Conservation (phyloP, 306 rosid species). For the Vigna unguiculata region DNA sequence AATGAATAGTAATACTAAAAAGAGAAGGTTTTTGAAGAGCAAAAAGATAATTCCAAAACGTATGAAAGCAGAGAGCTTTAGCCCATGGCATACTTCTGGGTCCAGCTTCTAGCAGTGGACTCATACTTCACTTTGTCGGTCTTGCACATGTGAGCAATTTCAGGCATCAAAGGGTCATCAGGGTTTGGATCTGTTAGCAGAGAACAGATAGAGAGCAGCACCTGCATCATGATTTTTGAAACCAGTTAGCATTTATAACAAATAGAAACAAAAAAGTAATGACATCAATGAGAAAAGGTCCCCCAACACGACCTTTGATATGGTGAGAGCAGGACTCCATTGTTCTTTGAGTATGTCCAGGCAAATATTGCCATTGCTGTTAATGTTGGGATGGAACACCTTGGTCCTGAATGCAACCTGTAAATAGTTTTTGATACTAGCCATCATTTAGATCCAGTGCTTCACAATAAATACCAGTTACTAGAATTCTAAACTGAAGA, state of each 20-base stretch:
- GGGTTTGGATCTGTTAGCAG: slow-evolving; percentile 92
- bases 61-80: slow-evolving; percentile 32
- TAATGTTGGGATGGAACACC: slow-evolving; percentile 94
- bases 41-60: slow-evolving; percentile 40
- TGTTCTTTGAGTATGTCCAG: slow-evolving; percentile 95
- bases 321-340: slow-evolving; percentile 99
- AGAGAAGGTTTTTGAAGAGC: slow-evolving; percentile 23
- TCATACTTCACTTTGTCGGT: slow-evolving; percentile 76
- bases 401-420: slow-evolving; percentile 94
- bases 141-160: slow-evolving; percentile 94
- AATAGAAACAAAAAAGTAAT: slow-evolving; percentile 20
- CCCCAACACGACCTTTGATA: slow-evolving; percentile 71
- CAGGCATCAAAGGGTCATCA: slow-evolving; percentile 93
- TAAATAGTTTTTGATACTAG: slow-evolving; percentile 27
- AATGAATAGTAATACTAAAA: slow-evolving; percentile 5
- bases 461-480: neutral
- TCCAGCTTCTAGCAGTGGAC: slow-evolving; percentile 90
- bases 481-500: neutral
- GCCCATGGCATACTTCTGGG: slow-evolving; percentile 92
- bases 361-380: slow-evolving; percentile 88
- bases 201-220: slow-evolving; percentile 85
- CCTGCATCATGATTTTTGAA: slow-evolving; percentile 56
- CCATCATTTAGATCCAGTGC: slow-evolving; percentile 21
- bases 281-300: slow-evolving; percentile 12
- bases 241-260: slow-evolving; percentile 8